phyloP scores from a whole-genome alignment of 2,329 filamentous ascomycete genomes.

The Calonectria montana region DNA sequence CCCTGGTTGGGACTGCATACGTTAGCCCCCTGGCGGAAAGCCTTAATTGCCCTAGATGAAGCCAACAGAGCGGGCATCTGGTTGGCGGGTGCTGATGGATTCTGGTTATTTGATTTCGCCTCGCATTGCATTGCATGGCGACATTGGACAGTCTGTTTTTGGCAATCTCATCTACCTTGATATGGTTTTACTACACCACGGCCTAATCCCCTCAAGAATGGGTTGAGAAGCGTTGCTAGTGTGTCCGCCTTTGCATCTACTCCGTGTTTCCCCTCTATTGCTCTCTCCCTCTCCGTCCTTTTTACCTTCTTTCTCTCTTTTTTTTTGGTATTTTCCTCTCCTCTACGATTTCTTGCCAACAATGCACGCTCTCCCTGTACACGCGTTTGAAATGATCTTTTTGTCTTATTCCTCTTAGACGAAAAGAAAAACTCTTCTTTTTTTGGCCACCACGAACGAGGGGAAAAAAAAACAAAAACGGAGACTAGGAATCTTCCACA shows the following conservation, averaged over 20 bases:
- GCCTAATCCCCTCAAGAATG: not conserved
- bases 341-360: conserved; percentile 16
- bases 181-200: not conserved
- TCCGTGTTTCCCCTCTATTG: not conserved
- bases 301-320: not conserved
- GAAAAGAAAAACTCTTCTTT: conserved; percentile 4
- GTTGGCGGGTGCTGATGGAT: conserved; percentile 31
- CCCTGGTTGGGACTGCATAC: not conserved
- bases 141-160: conserved; percentile 17
- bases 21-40: not conserved
- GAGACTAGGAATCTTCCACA: conserved; percentile 19
- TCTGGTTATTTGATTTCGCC: not conserved
- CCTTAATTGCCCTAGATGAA: conserved; percentile 8
- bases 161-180: conserved; percentile 11
- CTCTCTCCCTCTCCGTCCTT: not conserved
- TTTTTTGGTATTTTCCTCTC: not conserved
- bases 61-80: conserved; percentile 45
- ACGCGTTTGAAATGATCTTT: conserved; percentile 35
- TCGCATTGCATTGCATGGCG: conserved; percentile 20
- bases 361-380: conserved; percentile 31
- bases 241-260: not conserved
- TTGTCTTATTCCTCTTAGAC: conserved; percentile 26
- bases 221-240: not conserved
- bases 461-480: not conserved
- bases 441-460: not conserved